Percentiles rank a stretch among this genome's conserved stretches.
phyloP scores from a whole-genome alignment of 208 protist species.

The Wallacemonas sp. region DNA sequence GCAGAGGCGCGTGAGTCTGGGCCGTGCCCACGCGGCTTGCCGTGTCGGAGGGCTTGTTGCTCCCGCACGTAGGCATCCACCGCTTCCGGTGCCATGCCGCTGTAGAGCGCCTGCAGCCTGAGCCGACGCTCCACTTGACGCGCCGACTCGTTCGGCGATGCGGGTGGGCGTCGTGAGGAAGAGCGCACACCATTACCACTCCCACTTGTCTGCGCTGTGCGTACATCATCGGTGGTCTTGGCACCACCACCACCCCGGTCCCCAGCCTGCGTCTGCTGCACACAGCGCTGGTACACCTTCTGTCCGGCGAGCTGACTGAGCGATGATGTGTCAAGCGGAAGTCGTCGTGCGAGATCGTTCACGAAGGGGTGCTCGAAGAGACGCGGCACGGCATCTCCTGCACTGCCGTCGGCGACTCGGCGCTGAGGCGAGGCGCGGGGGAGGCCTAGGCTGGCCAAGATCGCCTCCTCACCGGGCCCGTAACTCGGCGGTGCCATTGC shows the following conservation, averaged over 20 bases:
- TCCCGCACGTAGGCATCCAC: constrained; percentile 1
- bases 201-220: too few relatives aligned
- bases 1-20: background rate
- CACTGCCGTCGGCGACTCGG: background rate
- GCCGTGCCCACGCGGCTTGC: background rate
- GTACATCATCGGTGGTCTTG: too few relatives aligned
- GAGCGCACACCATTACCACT: too few relatives aligned
- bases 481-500: background rate
- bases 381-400: background rate
- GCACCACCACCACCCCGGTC: too few relatives aligned
- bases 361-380: constrained; percentile 14
- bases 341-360: constrained; percentile 21
- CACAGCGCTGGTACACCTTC: constrained; percentile 16
- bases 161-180: too few relatives aligned
- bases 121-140: constrained; percentile 32
- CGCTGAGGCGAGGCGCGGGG: background rate
- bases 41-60: background rate
- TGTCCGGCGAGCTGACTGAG: constrained; percentile 25
- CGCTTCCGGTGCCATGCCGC: constrained; percentile 15
- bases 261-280: too few relatives aligned
- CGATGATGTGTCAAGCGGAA: constrained; percentile 26
- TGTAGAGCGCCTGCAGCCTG: constrained; percentile 38
- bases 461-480: background rate
- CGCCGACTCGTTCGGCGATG: constrained; percentile 11
- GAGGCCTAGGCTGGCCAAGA: constrained; percentile 3